These are phyloP conservation scores for Flaveria sonorensis DNA, from an alignment of 129 eudicot species.

Conservation along the genomic window DNA sequence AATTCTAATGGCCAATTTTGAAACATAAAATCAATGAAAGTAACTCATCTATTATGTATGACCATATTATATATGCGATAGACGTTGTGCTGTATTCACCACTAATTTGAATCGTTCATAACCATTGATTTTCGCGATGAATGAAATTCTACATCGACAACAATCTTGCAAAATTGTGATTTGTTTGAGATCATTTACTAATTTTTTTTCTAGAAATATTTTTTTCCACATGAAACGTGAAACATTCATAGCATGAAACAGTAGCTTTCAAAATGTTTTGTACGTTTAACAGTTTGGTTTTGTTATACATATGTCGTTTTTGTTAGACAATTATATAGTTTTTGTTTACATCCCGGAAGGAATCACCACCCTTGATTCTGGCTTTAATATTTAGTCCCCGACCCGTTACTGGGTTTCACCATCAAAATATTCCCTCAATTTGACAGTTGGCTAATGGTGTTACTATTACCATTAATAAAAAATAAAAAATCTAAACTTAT, in stretches of 20 bases:
- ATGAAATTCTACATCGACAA: neutral
- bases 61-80: conserved; percentile 10
- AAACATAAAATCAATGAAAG: conserved; percentile 28
- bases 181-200: neutral
- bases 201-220: neutral
- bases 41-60: conserved; percentile 17
- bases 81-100: conserved; percentile 1
- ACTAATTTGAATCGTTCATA: conserved; percentile 6
- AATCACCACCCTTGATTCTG: too few species aligned
- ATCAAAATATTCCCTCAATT: too few species aligned
- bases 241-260: neutral
- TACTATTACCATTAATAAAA: too few species aligned
- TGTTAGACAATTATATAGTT: neutral
- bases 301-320: neutral
- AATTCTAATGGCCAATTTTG: conserved; percentile 17
- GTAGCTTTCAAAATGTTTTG: neutral
- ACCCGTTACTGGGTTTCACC: too few species aligned
- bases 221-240: neutral
- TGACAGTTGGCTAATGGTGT: too few species aligned
- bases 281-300: neutral
- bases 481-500: too few species aligned
- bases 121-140: neutral
- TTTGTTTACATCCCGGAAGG: too few species aligned
- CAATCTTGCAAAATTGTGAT: neutral
- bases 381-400: too few species aligned